Evolutionary conservation across 2,329 filamentous ascomycete species (phyloP), one percentile per base, ranked within the genome.

Genomic region (Calonectria pauciramosa): DNA sequence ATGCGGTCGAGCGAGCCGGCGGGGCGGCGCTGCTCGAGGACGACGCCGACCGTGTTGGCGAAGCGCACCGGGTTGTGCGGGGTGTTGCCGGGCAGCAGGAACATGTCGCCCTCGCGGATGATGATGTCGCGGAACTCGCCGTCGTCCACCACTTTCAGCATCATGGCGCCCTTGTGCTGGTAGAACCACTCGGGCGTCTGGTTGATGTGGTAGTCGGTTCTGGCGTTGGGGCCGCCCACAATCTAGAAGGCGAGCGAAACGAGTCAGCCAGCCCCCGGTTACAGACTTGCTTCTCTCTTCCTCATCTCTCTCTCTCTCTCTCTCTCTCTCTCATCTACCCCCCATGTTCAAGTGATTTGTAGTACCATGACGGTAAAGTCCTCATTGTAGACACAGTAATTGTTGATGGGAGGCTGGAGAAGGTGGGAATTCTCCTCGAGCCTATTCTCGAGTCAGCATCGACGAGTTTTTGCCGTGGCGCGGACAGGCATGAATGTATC

Each of bases 131-230:
- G 91, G 86, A 98, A 98, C 63, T 87, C 74, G 84, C 89, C 84
- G 72, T 89, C 85, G 76, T 98, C 95, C 77, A 98, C 94, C 20
- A 97, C 94, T 84, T 97, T 98, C 80, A 99, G 93, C 72, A 97
- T 89, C 96, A 99, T 98, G 78, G 94, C 93, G 78, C 97, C 97
- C 81, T 93, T 93, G 90, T 98, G 93, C 86, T 99, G 96, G 90
- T 97, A 99, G 92, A 99, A 99, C 93, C 96, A 99, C 86, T 99
- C 97, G 16, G 97, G 93, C 0, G 96, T 99, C 81, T 93, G 89
- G 89, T 99, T 99, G 91, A 99, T 96, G 90, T 99, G 97, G 89
- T 98, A 99, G 89, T 99, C 97, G 71, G 96, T 98, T 77, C 97
- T 93, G 75, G 95, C 95, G 86, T 99, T 99, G 82, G 97, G 97